phyloP scores from a whole-genome alignment of 306 rosid genomes.

The Begonia peltatifolia region DNA sequence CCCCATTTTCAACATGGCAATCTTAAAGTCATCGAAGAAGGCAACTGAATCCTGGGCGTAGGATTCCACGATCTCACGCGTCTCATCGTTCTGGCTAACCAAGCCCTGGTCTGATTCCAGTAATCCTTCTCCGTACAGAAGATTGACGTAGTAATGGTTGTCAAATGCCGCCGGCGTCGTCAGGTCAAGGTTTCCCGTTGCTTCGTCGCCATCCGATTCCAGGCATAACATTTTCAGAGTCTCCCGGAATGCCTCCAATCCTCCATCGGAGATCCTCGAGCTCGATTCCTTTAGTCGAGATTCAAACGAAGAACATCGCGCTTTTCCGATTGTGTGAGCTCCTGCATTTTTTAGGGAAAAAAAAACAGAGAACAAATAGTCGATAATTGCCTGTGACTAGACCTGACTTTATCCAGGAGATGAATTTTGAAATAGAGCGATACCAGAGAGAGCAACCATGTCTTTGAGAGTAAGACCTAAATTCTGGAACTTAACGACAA shows the following conservation, averaged over 20 bases:
- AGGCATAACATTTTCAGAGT: conserved; percentile 54
- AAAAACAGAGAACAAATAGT: no score
- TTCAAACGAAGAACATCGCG: conserved; percentile 57
- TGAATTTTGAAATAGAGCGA: not conserved
- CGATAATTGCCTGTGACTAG: no score
- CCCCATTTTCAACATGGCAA: conserved; percentile 69
- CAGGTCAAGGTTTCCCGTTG: conserved; percentile 46
- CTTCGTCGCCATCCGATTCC: conserved; percentile 12
- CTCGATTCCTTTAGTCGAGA: conserved; percentile 31
- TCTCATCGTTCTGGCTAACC: conserved; percentile 24
- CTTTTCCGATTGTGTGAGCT: conserved; percentile 74
- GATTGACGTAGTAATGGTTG: conserved; percentile 64
- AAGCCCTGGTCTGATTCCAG: conserved; percentile 67
- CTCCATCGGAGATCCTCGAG: conserved; percentile 6
- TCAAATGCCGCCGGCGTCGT: conserved; percentile 68
- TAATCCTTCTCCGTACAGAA: conserved; percentile 60
- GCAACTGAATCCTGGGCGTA: conserved; percentile 29
- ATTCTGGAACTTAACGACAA: conserved; percentile 47
- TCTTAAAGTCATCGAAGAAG: conserved; percentile 57
- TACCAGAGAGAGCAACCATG: conserved; percentile 84
- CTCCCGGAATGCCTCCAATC: conserved; percentile 33
- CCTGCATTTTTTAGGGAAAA: conserved; percentile 17
- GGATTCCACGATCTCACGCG: conserved; percentile 38
- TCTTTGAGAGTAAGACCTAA: conserved; percentile 49
- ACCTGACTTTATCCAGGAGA: no score